Percentiles rank a stretch among this genome's conserved stretches.
Evolutionary conservation across 2,329 filamentous ascomycete genomes (phyloP).

Genomic region (Colletotrichum theobromicola): DNA sequence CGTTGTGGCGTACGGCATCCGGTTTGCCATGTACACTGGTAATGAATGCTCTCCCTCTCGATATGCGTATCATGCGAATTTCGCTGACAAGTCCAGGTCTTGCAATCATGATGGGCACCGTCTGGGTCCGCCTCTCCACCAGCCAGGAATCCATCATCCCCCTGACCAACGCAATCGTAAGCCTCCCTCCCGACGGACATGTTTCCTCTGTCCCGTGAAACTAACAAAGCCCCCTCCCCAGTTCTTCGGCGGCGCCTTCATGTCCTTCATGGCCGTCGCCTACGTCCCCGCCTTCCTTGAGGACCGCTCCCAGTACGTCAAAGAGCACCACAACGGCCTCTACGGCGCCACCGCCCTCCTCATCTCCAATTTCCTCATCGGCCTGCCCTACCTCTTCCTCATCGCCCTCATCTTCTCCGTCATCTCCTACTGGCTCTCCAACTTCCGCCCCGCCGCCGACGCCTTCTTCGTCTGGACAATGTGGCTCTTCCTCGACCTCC

Average conservation of each 20-base stretch:
- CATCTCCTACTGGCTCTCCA: constrained; percentile 80
- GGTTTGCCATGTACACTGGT: constrained; percentile 75
- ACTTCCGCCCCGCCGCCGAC: constrained; percentile 68
- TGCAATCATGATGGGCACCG: constrained; percentile 87
- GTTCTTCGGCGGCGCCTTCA: constrained; percentile 76
- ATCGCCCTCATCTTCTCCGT: constrained; percentile 78
- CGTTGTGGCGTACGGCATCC: constrained; percentile 82
- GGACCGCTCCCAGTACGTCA: constrained; percentile 73
- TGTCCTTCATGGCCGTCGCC: constrained; percentile 83
- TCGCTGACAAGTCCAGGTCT: constrained; percentile 57
- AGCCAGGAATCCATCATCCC: constrained; percentile 78
- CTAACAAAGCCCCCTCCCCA: neutral
- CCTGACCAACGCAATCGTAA: constrained; percentile 76
- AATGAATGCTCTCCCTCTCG: neutral
- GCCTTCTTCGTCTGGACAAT: constrained; percentile 81
- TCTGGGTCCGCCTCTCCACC: constrained; percentile 76
- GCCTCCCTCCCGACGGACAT: neutral
- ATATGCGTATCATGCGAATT: no score
- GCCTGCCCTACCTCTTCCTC: constrained; percentile 80
- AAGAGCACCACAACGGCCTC: constrained; percentile 82
- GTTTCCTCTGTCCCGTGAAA: no score
- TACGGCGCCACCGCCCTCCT: constrained; percentile 78
- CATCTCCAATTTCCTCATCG: constrained; percentile 81
- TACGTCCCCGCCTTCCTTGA: constrained; percentile 87
- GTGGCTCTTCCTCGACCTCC: constrained; percentile 84